These are phyloP conservation scores for Pythium periplocum DNA, from an alignment of 352 stramenopile species.

Conservation along the genomic window DNA sequence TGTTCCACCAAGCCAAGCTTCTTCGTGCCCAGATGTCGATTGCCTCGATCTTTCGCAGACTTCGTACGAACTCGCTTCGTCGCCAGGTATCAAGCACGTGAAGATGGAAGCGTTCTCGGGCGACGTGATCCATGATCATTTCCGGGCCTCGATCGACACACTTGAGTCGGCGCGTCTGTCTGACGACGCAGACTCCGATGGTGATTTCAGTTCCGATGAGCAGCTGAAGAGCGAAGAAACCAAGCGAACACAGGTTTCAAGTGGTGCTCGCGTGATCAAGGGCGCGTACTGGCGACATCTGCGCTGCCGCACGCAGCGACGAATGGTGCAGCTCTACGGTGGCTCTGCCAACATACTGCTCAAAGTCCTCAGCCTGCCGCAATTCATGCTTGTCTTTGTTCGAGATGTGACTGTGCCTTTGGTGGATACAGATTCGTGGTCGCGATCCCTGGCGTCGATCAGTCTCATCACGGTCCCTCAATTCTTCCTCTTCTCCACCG, in stretches of 20 bases:
- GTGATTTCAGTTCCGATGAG: slow-evolving; percentile 2
- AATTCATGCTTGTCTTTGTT: slow-evolving; percentile 40
- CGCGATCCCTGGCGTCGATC: slow-evolving; percentile 76
- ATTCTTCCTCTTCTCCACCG: slow-evolving; percentile 73
- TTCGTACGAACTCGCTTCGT: slow-evolving; percentile 25
- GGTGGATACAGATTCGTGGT: slow-evolving; percentile 67
- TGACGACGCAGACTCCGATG: slow-evolving; percentile 27
- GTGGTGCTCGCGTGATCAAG: slow-evolving; percentile 29
- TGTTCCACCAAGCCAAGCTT: background rate
- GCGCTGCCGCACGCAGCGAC: slow-evolving; percentile 51
- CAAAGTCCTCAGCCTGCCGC: slow-evolving; percentile 49
- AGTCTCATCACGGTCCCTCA: slow-evolving; percentile 80
- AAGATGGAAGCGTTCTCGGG: slow-evolving; percentile 28
- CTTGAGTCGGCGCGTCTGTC: slow-evolving; percentile 62
- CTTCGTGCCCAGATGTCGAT: no score
- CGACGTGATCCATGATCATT: slow-evolving; percentile 61
- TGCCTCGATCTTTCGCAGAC: slow-evolving; percentile 29
- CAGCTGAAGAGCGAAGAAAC: background rate
- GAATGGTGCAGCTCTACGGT: slow-evolving; percentile 35
- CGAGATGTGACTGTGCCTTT: slow-evolving; percentile 70
- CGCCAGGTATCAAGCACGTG: slow-evolving; percentile 11
- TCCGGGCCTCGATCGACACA: slow-evolving; percentile 29
- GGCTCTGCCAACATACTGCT: slow-evolving; percentile 35
- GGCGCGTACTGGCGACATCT: slow-evolving; percentile 66
- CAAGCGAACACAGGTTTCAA: slow-evolving; percentile 24